phyloP scores from a whole-genome alignment of 2,329 filamentous ascomycete genomes.

The Pseudohalonectria lignicola region DNA sequence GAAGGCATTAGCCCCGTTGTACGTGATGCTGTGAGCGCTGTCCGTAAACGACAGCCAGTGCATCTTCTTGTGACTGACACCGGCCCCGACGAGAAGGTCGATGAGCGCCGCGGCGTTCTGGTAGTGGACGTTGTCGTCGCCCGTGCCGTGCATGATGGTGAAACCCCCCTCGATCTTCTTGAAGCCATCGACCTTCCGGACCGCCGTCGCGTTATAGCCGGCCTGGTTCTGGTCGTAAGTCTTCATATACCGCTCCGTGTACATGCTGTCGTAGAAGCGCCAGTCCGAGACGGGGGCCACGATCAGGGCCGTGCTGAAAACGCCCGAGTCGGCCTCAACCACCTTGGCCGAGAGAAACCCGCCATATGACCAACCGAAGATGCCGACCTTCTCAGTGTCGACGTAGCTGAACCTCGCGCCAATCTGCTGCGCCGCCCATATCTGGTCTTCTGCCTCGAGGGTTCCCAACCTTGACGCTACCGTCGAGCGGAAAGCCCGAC shows the following conservation, averaged over 20 bases:
- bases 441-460: constrained; percentile 83
- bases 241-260: constrained; percentile 96
- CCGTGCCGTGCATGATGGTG: constrained; percentile 89
- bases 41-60: constrained; percentile 76
- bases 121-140: constrained; percentile 95
- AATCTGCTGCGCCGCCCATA: constrained; percentile 79
- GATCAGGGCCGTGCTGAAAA: constrained; percentile 94
- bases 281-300: constrained; percentile 97
- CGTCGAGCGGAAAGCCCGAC: constrained; percentile 70
- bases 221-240: constrained; percentile 70
- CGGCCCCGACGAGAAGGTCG: constrained; percentile 71
- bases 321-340: constrained; percentile 78
- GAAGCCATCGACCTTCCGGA: constrained; percentile 58
- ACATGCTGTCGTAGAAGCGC: constrained; percentile 89
- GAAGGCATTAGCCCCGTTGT: constrained; percentile 83
- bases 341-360: constrained; percentile 94
- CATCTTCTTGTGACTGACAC: constrained; percentile 87
- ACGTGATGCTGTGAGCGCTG: constrained; percentile 88
- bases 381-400: constrained; percentile 72
- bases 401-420: constrained; percentile 66
- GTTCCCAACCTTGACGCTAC: constrained; percentile 76
- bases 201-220: constrained; percentile 67
- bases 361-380: constrained; percentile 98
- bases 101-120: constrained; percentile 85
- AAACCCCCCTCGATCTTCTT: constrained; percentile 73